phyloP scores from a whole-genome alignment of 768 basidiomycete species.

The Agaricus bisporus region DNA sequence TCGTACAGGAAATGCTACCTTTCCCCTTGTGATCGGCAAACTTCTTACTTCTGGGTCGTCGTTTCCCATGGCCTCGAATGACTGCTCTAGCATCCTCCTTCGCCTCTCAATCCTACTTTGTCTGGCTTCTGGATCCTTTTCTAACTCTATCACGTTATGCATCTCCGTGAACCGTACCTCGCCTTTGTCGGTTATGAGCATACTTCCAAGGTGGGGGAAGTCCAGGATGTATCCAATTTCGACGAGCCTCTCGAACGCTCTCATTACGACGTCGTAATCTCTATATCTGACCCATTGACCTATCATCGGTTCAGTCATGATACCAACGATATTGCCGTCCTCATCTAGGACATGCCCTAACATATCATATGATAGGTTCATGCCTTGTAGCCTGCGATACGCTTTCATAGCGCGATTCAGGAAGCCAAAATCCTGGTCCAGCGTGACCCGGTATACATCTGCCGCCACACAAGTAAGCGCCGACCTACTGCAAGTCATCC shows the following conservation, averaged over 20 bases:
- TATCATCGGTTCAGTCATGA: conserved; percentile 2
- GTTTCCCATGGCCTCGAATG: not conserved
- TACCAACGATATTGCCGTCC: not conserved
- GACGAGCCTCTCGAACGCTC: not conserved
- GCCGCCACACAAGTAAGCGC: not conserved
- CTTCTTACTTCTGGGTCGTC: not conserved
- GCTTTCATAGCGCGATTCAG: conserved; percentile 8
- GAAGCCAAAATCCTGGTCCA: not conserved
- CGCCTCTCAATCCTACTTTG: not conserved
- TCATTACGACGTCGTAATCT: not conserved
- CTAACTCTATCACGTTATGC: conserved; percentile 2
- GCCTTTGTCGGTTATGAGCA: not conserved
- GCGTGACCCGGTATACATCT: conserved; percentile 1
- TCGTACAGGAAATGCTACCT: not conserved
- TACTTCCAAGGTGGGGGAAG: not conserved
- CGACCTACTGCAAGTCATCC: not conserved
- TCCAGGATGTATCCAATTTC: conserved; percentile 1
- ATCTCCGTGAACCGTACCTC: not conserved
- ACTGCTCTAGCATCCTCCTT: not conserved
- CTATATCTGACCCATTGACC: not conserved
- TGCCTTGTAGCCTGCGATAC: conserved; percentile 4
- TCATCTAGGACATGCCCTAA: conserved; percentile 6
- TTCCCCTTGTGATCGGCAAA: not conserved
- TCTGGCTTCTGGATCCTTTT: not conserved
- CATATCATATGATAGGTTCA: conserved; percentile 1